Percentiles rank a stretch among this genome's conserved stretches.
These are phyloP conservation scores for Xylaria acuta DNA, from an alignment of 495 filamentous ascomycete genomes.

Conservation along the genomic window DNA sequence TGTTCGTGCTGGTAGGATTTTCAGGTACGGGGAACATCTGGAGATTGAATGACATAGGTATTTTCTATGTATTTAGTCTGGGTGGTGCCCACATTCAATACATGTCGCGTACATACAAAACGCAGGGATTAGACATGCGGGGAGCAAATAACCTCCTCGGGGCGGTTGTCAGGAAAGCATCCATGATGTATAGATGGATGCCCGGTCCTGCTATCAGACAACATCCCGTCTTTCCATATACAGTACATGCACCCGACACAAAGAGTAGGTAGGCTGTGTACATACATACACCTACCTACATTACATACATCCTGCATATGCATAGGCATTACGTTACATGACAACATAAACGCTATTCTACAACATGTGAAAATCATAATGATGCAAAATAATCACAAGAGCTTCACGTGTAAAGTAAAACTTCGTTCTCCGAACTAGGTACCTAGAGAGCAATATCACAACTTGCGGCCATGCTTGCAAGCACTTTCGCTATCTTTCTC, in stretches of 20 bases:
- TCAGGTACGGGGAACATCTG: conserved; percentile 8
- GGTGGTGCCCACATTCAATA: not conserved
- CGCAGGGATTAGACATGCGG: conserved; percentile 4
- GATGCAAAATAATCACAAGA: not conserved
- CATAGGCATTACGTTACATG: not conserved
- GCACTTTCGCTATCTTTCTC: not conserved
- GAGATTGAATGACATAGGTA: not conserved
- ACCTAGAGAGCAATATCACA: not conserved
- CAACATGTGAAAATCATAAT: not conserved
- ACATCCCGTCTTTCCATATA: not conserved
- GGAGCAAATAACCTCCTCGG: conserved; percentile 2
- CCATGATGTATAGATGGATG: not conserved
- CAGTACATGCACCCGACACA: no score
- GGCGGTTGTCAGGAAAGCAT: not conserved
- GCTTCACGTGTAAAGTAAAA: not conserved
- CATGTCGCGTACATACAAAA: conserved; percentile 6
- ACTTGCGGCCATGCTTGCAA: not conserved
- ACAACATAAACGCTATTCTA: not conserved
- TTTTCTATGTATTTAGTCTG: not conserved
- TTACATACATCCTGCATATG: conserved; percentile 1
- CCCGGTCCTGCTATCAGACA: not conserved
- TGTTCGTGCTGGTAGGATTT: conserved; percentile 4
- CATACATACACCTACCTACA: not conserved
- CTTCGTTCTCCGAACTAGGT: not conserved
- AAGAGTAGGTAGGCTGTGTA: not conserved